Base-by-base conservation (phyloP, 177 flowering plant species). In the Vitis hybrid region DNA sequence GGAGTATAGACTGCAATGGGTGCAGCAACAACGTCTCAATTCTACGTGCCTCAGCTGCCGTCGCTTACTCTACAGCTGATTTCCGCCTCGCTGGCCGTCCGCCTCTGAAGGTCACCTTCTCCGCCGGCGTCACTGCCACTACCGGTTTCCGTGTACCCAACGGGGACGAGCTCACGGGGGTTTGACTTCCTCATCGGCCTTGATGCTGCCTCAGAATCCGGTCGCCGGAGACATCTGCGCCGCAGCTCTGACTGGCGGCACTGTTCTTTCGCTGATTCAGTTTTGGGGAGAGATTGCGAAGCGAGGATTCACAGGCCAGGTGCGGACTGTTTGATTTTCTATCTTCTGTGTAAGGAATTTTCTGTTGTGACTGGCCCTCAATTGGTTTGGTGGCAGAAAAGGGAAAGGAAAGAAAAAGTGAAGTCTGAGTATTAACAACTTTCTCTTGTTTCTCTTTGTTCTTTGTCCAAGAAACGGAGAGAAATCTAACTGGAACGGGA, bases 261-360 rank as follows among this genome's bases (percentile, higher is more conserved):
- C 83, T 31, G 93, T 93, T 20, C 71, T 91, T 22, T 77, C 83
- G 4, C 10, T 79, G 49, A 90, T 93, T 56, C 79, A 76, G 7
- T 26, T 88, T 4, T 89, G 89, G 88, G 86, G 73, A 34, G 89
- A 86, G 50, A 83, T 86, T 56, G 94, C 91, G 9, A 87, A 84
- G 53, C 83, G 84, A 14, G 73, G 84, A 19, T 9, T 92, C 63
- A 72, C 88, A 68, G 91, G 90, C 66, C 90, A 82, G 92, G 93
- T 90, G 7, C 10, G 22, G 6, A 3, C 5, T 39, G 1, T 13
- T 45, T 50, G 10, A 13, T 59, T 66, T 26, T 26, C 31, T 12
- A 50, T 26, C 49, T 49, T 3, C 7, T 9, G 19, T 26, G 29
- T 2, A 26, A 26, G 29, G 60, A 57, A 57, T 15, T 57, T 10